phyloP scores from a whole-genome alignment of 768 basidiomycete species.

The Boletellus ananiceps region DNA sequence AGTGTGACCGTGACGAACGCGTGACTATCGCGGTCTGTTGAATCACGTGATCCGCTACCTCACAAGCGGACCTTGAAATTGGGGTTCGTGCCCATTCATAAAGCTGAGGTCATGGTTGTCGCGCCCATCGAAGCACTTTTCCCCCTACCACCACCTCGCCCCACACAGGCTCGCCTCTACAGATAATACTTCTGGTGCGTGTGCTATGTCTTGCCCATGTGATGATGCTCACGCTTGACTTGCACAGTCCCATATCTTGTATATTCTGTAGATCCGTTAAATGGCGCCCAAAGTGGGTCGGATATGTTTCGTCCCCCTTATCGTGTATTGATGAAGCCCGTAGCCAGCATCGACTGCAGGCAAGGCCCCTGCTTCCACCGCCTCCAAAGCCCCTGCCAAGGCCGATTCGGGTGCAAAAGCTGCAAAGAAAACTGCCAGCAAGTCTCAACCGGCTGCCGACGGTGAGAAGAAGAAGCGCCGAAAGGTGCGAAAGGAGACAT shows the following conservation, averaged over 20 bases:
- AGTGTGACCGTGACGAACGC: conserved; percentile 28
- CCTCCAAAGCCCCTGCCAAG: conserved; percentile 55
- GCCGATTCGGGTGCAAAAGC: conserved; percentile 43
- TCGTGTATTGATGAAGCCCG: conserved; percentile 7
- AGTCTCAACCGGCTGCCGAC: conserved; percentile 45
- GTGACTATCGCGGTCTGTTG: conserved; percentile 35
- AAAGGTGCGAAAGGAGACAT: conserved; percentile 79
- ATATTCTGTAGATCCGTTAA: conserved; percentile 29
- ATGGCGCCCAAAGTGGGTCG: conserved; percentile 37
- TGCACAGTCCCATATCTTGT: conserved; percentile 28
- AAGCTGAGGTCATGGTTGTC: conserved; percentile 26
- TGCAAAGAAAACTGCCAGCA: conserved; percentile 59
- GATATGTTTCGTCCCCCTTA: conserved; percentile 2
- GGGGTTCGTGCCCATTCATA: conserved; percentile 30
- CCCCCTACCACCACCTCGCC: conserved; percentile 27
- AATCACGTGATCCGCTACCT: conserved; percentile 30
- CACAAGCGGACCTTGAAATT: conserved; percentile 33
- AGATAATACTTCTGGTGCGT: conserved; percentile 25
- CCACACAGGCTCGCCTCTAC: conserved; percentile 12
- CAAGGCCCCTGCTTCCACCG: conserved; percentile 47
- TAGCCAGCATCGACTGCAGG: conserved; percentile 40
- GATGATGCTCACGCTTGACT: conserved; percentile 9
- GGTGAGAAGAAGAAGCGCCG: conserved; percentile 78
- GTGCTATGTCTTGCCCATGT: not conserved
- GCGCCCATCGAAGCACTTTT: conserved; percentile 26